Conservation (phyloP, 495 filamentous ascomycete genomes). For the Trichoderma gamsii region DNA sequence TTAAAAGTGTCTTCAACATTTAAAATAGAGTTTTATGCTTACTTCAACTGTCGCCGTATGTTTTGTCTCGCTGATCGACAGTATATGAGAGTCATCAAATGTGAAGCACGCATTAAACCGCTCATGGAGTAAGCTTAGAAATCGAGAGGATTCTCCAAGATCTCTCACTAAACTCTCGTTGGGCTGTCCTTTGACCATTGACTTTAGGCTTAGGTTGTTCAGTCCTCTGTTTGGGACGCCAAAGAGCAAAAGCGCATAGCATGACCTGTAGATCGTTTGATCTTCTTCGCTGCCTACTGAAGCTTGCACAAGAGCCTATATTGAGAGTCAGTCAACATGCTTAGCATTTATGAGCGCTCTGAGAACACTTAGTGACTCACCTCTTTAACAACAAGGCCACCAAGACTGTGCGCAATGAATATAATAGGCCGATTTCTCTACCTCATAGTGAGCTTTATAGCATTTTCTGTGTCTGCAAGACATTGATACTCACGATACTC, state of each 20-base stretch:
- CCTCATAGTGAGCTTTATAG: not conserved
- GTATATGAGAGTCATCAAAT: slow-evolving; percentile 19
- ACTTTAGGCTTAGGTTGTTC: slow-evolving; percentile 19
- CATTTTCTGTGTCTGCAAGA: not conserved
- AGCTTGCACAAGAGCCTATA: slow-evolving; percentile 6
- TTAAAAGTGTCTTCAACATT: not conserved
- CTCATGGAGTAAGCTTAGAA: slow-evolving; percentile 17
- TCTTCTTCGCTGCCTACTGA: slow-evolving; percentile 15
- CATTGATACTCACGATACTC: not conserved
- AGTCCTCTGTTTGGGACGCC: slow-evolving; percentile 25
- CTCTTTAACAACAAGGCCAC: slow-evolving; percentile 24
- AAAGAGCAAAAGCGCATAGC: slow-evolving; percentile 23
- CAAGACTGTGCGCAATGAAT: slow-evolving; percentile 22
- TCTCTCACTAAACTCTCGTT: slow-evolving; percentile 18
- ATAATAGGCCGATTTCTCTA: slow-evolving; percentile 16
- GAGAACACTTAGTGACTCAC: not conserved
- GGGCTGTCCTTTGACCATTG: slow-evolving; percentile 21
- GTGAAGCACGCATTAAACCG: slow-evolving; percentile 19
- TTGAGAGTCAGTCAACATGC: not conserved
- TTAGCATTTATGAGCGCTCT: too few relatives aligned
- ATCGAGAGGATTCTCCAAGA: slow-evolving; percentile 17
- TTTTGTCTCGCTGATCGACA: slow-evolving; percentile 22
- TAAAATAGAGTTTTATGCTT: too few relatives aligned
- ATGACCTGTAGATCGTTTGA: slow-evolving; percentile 16
- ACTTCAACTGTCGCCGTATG: slow-evolving; percentile 19